These are phyloP conservation scores for Aspergillus awamori DNA, from an alignment of 2,329 filamentous ascomycete species.

Conservation along the genomic window DNA sequence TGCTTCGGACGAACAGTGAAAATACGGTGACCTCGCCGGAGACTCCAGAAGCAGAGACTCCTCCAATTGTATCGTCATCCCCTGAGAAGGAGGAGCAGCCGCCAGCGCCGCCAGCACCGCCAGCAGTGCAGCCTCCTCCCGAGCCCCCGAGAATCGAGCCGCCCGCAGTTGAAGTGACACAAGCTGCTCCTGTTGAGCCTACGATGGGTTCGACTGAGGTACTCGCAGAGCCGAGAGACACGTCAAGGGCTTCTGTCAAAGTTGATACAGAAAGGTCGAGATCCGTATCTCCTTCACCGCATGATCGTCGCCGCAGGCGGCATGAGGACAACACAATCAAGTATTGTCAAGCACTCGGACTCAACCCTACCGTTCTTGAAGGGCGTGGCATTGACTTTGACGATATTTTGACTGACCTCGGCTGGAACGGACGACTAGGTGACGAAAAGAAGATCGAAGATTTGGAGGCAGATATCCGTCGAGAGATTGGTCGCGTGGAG, in stretches of 20 bases:
- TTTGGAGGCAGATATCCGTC: conserved; percentile 78
- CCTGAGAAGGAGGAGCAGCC: conserved; percentile 18
- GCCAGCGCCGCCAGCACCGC: conserved; percentile 1
- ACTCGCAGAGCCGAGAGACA: conserved; percentile 27
- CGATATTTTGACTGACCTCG: conserved; percentile 79
- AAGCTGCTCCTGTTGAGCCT: conserved; percentile 34
- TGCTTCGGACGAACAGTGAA: conserved; percentile 47
- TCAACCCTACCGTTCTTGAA: conserved; percentile 76
- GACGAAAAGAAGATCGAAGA: conserved; percentile 75
- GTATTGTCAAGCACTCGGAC: conserved; percentile 75
- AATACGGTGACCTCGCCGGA: conserved; percentile 33
- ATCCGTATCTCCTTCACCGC: conserved; percentile 43
- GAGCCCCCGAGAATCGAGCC: conserved; percentile 23
- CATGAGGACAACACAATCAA: conserved; percentile 74
- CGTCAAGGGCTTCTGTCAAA: conserved; percentile 26
- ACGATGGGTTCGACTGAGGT: conserved; percentile 29
- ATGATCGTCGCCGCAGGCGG: conserved; percentile 61
- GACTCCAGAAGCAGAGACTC: conserved; percentile 33
- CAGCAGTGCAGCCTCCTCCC: neutral
- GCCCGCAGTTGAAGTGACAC: conserved; percentile 46
- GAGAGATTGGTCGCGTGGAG: conserved; percentile 86
- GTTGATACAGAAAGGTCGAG: conserved; percentile 29
- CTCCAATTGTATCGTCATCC: conserved; percentile 18
- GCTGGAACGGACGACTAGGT: conserved; percentile 80
- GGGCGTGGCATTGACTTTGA: conserved; percentile 79